Base-by-base conservation (phyloP, 2,329 filamentous ascomycete genomes). In the Alternaria tenuissima region DNA sequence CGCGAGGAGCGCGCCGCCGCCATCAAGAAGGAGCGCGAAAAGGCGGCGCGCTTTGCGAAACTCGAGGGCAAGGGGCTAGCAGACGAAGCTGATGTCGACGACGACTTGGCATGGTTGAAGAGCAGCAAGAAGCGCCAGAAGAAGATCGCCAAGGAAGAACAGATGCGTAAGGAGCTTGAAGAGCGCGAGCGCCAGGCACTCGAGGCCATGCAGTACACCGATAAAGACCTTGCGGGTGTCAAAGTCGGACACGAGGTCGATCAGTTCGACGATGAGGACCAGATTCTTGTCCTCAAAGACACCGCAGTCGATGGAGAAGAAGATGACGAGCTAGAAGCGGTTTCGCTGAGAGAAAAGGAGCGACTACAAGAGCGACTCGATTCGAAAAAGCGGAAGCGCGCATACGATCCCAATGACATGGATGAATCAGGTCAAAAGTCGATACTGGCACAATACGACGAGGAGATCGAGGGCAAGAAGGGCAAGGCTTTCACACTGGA, bases 251-350 rank as follows among this genome's bases (percentile, higher is more conserved):
- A 99, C 76, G 93, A 97, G 76, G 80, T 94, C 59, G 87, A 87
- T 5, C 87, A 91, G 22, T 94, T 99, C 64, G 88, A 92, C 24
- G 92, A 93, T 18, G 84, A 92, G 60, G 94, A 97, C 60, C 93
- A 98, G 75, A 88, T 99, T 32, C 83, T 99, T 54, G 97, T 94
- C 0, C 85, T 99, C n/a, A 97, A 97, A 75, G 95, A 99, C 79
- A 87, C 91, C 1, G 92, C 91, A 1, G 92, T 99, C 55, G 82
- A 84, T 59, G 89, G 91, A 32, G 92, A 94, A 59, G 93, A 93
- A 28, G 94, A 92, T 3, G 95, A 98, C 76, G 93, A 98, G 79
- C 84, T 99, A 14, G 92, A 95, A 76, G 93, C 93, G 62, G 70
- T 91, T 41, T 85, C 89, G 32, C 80, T 96, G 54, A 86, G 87